These are phyloP conservation scores for Aspergillus niger DNA, from an alignment of 2,329 filamentous ascomycete species.

Conservation along the genomic window DNA sequence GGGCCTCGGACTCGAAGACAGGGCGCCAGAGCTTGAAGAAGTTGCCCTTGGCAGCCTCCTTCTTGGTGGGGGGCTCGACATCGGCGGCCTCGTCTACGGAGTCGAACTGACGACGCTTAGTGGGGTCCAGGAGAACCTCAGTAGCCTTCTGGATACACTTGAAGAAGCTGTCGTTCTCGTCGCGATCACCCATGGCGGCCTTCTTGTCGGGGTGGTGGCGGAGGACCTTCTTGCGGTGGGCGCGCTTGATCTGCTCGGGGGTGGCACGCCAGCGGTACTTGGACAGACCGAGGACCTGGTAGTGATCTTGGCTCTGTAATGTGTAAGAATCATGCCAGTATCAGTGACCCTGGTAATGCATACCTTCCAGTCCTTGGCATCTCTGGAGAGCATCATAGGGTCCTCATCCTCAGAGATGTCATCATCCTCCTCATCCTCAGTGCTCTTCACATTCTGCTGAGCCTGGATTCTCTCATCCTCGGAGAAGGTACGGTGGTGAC, in stretches of 20 bases:
- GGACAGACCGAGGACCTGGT: constrained; percentile 89
- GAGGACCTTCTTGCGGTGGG: constrained; percentile 99
- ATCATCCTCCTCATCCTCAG: constrained; percentile 84
- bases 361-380: constrained; percentile 99
- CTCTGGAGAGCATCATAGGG: constrained; percentile 83
- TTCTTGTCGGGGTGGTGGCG: constrained; percentile 99
- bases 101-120: constrained; percentile 92
- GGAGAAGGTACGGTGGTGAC: constrained; percentile 96
- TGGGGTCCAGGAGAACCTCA: constrained; percentile 87
- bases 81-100: constrained; percentile 94
- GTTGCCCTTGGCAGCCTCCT: constrained; percentile 79
- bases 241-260: constrained; percentile 97
- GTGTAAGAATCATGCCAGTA: constrained; percentile 16
- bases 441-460: constrained; percentile 90
- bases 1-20: constrained; percentile 87
- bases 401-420: constrained; percentile 95
- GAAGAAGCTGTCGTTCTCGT: constrained; percentile 96
- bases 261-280: constrained; percentile 92
- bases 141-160: constrained; percentile 99
- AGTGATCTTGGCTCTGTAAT: constrained; percentile 85
- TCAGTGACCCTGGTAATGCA: constrained; percentile 23
- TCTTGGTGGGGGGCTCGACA: constrained; percentile 89
- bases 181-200: constrained; percentile 79
- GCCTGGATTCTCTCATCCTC: constrained; percentile 98
- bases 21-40: constrained; percentile 94